Percentiles rank a stretch among this genome's conserved stretches.
phyloP scores from a whole-genome alignment of 2,329 filamentous ascomycete genomes.

The Nakataea oryzae region DNA sequence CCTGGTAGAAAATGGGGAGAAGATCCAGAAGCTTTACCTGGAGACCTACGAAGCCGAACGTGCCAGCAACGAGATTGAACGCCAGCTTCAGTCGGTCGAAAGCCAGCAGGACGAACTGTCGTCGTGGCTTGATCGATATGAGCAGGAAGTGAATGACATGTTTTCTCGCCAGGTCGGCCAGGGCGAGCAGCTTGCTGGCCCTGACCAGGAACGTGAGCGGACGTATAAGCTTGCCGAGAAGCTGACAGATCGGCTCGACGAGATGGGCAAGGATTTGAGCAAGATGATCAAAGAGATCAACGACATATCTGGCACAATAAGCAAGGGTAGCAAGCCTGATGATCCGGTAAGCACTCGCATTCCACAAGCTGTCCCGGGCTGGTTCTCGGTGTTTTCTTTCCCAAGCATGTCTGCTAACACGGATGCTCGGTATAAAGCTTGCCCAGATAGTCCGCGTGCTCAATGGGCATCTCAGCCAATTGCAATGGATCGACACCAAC shows the following conservation, averaged over 20 bases:
- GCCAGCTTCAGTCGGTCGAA: constrained; percentile 81
- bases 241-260: constrained; percentile 78
- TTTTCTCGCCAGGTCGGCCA: constrained; percentile 69
- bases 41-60: constrained; percentile 90
- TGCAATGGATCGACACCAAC: constrained; percentile 88
- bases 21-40: constrained; percentile 86
- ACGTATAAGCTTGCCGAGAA: constrained; percentile 96
- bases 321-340: constrained; percentile 79
- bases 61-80: constrained; percentile 86
- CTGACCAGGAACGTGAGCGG: constrained; percentile 89
- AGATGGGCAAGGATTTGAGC: constrained; percentile 83
- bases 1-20: constrained; percentile 86
- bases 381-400: background rate
- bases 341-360: constrained; percentile 60
- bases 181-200: constrained; percentile 68
- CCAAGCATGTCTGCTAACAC: background rate
- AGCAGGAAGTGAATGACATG: constrained; percentile 83
- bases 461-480: constrained; percentile 81
- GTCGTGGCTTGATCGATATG: constrained; percentile 81
- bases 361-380: background rate
- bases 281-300: constrained; percentile 99
- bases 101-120: constrained; percentile 87
- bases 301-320: constrained; percentile 76
- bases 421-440: constrained; percentile 42
- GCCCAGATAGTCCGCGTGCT: constrained; percentile 93